Percentiles rank a stretch among this genome's conserved stretches.
These are phyloP conservation scores for Boletellus sp. DNA, from an alignment of 768 basidiomycete species.

Conservation along the genomic window DNA sequence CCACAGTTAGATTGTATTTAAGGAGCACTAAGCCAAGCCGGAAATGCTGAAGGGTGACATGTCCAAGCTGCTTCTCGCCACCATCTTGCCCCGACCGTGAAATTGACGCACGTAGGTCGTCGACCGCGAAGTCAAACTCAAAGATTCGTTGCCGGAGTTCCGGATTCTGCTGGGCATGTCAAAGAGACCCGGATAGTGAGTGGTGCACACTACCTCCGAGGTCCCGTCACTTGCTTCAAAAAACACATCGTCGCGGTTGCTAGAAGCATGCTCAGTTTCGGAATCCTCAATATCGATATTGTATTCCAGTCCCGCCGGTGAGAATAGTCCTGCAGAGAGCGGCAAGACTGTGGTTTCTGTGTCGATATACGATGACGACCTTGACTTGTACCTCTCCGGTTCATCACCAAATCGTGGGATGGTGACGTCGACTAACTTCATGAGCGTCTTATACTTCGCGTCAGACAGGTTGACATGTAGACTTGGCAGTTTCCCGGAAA, in stretches of 20 bases:
- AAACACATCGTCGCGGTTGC: slow-evolving; percentile 55
- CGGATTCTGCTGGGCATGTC: slow-evolving; percentile 21
- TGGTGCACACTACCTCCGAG: slow-evolving; percentile 41
- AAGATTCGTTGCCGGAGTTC: slow-evolving; percentile 60
- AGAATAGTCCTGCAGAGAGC: slow-evolving; percentile 55
- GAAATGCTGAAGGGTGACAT: slow-evolving; percentile 77
- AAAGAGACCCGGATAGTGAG: neutral
- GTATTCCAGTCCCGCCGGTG: slow-evolving; percentile 58
- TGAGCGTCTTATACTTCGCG: slow-evolving; percentile 84
- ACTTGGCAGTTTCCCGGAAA: slow-evolving; percentile 82
- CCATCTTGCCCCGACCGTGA: slow-evolving; percentile 63
- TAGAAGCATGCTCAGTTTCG: slow-evolving; percentile 37
- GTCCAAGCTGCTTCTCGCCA: slow-evolving; percentile 70
- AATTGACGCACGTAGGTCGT: slow-evolving; percentile 73
- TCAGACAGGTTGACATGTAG: slow-evolving; percentile 90
- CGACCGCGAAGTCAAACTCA: slow-evolving; percentile 85
- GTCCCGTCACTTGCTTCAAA: slow-evolving; percentile 69
- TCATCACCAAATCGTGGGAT: slow-evolving; percentile 77
- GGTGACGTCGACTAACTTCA: slow-evolving; percentile 88
- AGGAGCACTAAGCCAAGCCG: slow-evolving; percentile 68
- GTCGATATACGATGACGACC: slow-evolving; percentile 19
- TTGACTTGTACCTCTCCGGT: slow-evolving; percentile 17
- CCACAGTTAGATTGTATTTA: slow-evolving; percentile 84
- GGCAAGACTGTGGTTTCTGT: slow-evolving; percentile 41
- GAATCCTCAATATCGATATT: slow-evolving; percentile 58